Conservation (phyloP, 805 yeast genomes). For the Wickerhamomyces rabaulensis region DNA sequence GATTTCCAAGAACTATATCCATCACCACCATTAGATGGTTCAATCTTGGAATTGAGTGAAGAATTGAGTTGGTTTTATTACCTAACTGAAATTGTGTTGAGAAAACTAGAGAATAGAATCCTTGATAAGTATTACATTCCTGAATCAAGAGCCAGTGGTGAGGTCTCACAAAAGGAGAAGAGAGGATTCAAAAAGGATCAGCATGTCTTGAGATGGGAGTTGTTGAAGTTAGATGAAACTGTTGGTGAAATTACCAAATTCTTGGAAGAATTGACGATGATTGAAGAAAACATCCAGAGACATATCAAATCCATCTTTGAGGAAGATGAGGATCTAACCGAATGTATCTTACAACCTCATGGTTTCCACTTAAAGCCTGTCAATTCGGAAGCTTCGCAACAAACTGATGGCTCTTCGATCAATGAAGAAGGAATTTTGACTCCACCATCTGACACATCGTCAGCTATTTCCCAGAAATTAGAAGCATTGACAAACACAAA, state of each 20-base stretch:
- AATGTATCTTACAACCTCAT: conserved; percentile 14
- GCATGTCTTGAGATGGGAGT: conserved; percentile 16
- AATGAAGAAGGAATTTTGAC: conserved; percentile 1
- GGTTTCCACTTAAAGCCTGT: conserved; percentile 17
- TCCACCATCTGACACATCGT: conserved; percentile 10
- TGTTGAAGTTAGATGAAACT: conserved; percentile 9
- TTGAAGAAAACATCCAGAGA: conserved; percentile 14
- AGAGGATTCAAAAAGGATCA: conserved; percentile 10
- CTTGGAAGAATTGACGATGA: conserved; percentile 15
- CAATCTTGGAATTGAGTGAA: conserved; percentile 9
- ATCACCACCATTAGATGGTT: conserved; percentile 16
- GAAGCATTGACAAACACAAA: conserved; percentile 1
- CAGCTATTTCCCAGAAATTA: conserved; percentile 8
- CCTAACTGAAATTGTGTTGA: conserved; percentile 20
- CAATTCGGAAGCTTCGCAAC: neutral
- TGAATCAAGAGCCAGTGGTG: conserved; percentile 3
- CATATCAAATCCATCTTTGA: conserved; percentile 13
- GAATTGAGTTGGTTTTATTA: conserved; percentile 23
- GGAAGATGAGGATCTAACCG: conserved; percentile 7
- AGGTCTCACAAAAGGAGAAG: conserved; percentile 4
- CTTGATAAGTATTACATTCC: conserved; percentile 21
- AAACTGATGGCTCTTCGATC: neutral
- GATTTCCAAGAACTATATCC: conserved; percentile 21
- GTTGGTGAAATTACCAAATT: conserved; percentile 7
- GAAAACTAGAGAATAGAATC: conserved; percentile 21